Conservation (phyloP, 768 basidiomycete species). For the Pilatotrama ljubarskyi region DNA sequence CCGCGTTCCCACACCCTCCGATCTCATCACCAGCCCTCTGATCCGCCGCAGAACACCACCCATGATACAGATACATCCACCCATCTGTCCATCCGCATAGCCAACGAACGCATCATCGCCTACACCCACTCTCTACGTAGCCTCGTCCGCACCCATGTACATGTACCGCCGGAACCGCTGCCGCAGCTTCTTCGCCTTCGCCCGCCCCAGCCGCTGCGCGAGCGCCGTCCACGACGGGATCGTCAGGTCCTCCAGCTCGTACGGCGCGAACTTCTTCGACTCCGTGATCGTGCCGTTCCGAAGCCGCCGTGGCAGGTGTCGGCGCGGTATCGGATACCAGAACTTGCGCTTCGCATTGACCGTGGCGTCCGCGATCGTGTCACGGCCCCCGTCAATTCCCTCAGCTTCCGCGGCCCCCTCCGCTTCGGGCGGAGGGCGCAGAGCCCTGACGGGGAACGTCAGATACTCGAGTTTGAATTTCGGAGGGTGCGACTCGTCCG, state of each 20-base stretch:
- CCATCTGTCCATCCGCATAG: neutral
- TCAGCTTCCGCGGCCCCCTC: constrained; percentile 14
- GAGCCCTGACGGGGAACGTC: constrained; percentile 52
- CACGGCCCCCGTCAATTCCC: constrained; percentile 16
- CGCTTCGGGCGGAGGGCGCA: constrained; percentile 39
- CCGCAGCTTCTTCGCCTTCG: constrained; percentile 54
- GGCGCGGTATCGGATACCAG: constrained; percentile 54
- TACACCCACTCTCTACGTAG: constrained; percentile 1
- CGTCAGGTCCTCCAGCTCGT: constrained; percentile 74
- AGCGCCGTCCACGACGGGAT: constrained; percentile 71
- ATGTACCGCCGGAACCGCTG: constrained; percentile 69
- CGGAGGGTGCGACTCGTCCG: constrained; percentile 51
- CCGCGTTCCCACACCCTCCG: constrained; percentile 2
- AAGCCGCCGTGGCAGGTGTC: constrained; percentile 54
- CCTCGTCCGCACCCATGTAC: constrained; percentile 52
- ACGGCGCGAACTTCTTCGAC: constrained; percentile 63
- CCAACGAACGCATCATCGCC: neutral
- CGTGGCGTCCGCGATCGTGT: neutral
- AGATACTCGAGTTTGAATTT: constrained; percentile 77
- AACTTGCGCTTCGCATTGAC: constrained; percentile 26
- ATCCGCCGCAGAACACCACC: constrained; percentile 16
- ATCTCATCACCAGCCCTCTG: constrained; percentile 3
- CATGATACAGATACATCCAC: constrained; percentile 6
- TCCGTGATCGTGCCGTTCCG: constrained; percentile 42
- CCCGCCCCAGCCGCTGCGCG: constrained; percentile 59